These are phyloP conservation scores for Lodderomyces metapsilosis DNA, from an alignment of 1,139 yeast genomes.

Conservation along the genomic window DNA sequence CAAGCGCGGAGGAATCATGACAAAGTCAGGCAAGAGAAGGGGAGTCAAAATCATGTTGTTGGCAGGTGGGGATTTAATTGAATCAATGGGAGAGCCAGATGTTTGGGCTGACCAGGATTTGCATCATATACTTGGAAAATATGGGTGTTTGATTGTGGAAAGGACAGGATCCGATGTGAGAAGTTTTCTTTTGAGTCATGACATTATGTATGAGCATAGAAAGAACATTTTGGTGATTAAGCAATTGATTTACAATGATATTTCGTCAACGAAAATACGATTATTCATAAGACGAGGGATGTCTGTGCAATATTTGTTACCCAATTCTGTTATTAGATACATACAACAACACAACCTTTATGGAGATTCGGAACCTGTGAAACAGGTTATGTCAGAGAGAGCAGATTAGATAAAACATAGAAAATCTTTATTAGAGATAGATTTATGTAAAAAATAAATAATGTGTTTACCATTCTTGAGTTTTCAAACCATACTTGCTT, in stretches of 20 bases:
- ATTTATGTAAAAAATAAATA: not conserved
- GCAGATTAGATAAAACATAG: conserved; percentile 27
- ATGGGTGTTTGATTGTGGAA: conserved; percentile 95
- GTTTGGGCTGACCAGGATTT: conserved; percentile 98
- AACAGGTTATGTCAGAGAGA: conserved; percentile 71
- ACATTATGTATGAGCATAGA: conserved; percentile 94
- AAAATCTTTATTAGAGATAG: not conserved
- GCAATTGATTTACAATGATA: conserved; percentile 94
- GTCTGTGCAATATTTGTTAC: conserved; percentile 93
- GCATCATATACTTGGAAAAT: conserved; percentile 91
- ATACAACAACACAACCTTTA: conserved; percentile 90
- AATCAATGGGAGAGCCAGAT: conserved; percentile 99
- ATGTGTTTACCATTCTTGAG: conserved; percentile 69
- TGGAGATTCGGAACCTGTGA: conserved; percentile 89
- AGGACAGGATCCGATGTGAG: conserved; percentile 96
- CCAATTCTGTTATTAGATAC: conserved; percentile 91
- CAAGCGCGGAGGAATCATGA: conserved; percentile 81
- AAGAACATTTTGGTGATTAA: conserved; percentile 91
- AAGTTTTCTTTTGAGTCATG: conserved; percentile 86
- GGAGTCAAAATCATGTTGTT: conserved; percentile 94
- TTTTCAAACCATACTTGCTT: conserved; percentile 63
- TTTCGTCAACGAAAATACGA: conserved; percentile 90
- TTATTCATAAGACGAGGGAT: conserved; percentile 89
- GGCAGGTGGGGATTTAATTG: conserved; percentile 97
- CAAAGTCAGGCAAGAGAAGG: conserved; percentile 68